Evolutionary conservation across 306 rosid genomes (phyloP).

Genomic region (Pachyrhizus erosus): DNA sequence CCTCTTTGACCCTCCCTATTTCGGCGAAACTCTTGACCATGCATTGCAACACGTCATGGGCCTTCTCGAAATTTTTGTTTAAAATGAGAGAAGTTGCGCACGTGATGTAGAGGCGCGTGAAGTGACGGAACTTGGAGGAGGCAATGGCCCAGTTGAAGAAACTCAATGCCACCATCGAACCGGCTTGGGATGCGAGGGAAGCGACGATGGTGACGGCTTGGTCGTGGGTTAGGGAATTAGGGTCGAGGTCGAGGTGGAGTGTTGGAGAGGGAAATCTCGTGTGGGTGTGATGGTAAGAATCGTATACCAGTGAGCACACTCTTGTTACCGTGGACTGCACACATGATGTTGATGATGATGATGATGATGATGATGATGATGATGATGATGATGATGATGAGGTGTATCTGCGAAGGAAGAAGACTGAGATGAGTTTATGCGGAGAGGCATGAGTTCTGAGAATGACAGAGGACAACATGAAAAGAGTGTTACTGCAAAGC

Average conservation of each 20-base stretch:
- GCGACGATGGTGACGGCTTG: conserved; percentile 72
- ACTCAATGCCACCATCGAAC: conserved; percentile 78
- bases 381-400: conserved; percentile 37
- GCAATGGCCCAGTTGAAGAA: conserved; percentile 80
- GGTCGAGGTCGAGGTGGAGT: conserved; percentile 59
- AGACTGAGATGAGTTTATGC: conserved; percentile 40
- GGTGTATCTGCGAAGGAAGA: conserved; percentile 36
- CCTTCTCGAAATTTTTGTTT: conserved; percentile 70
- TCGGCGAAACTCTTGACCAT: conserved; percentile 72
- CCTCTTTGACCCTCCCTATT: conserved; percentile 82
- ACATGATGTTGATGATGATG: conserved; percentile 35
- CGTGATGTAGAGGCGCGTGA: conserved; percentile 73
- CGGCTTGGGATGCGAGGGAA: conserved; percentile 72
- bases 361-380: conserved; percentile 40
- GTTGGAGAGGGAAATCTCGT: conserved; percentile 52
- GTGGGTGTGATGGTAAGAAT: conserved; percentile 61
- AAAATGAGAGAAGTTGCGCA: conserved; percentile 62
- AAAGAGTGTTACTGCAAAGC: not conserved
- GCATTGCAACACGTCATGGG: conserved; percentile 69
- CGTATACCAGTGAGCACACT: conserved; percentile 65
- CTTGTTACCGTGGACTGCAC: conserved; percentile 53
- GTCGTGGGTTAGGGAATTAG: conserved; percentile 63
- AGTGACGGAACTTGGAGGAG: conserved; percentile 65
- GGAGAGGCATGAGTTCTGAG: conserved; percentile 53
- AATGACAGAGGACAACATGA: conserved; percentile 52